Conservation (phyloP, 768 basidiomycete species). For the Tylopilus intermedius region DNA sequence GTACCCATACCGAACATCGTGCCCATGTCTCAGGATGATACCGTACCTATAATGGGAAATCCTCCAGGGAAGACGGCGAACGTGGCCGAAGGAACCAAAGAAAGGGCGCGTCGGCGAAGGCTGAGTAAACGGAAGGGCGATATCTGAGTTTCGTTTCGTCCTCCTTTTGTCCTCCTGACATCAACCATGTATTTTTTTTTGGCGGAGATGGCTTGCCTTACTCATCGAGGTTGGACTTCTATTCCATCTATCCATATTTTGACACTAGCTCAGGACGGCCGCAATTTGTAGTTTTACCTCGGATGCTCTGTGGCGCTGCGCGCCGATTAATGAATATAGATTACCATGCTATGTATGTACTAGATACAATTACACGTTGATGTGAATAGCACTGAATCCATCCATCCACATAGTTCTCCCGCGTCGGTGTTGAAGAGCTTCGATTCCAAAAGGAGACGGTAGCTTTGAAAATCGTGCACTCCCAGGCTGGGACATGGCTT, state of each 20-base stretch:
- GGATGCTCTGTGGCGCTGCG: conserved; percentile 11
- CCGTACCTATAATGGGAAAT: conserved; percentile 7
- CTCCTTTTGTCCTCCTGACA: conserved; percentile 7
- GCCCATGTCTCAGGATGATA: conserved; percentile 11
- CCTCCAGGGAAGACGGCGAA: conserved; percentile 10
- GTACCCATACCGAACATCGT: conserved; percentile 24
- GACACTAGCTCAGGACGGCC: conserved; percentile 7
- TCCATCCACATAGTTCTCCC: neutral
- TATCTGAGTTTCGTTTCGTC: conserved; percentile 17
- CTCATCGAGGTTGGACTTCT: conserved; percentile 20
- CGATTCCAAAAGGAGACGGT: neutral
- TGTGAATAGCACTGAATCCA: neutral
- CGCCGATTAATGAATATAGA: conserved; percentile 10
- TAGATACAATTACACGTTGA: conserved; percentile 5
- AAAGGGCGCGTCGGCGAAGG: conserved; percentile 28
- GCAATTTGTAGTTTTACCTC: conserved; percentile 12
- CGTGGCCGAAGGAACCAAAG: conserved; percentile 18
- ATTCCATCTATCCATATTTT: conserved; percentile 8
- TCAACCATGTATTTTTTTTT: conserved; percentile 7
- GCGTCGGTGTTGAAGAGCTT: neutral
- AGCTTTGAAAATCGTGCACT: too few species aligned
- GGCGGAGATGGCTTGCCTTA: conserved; percentile 19
- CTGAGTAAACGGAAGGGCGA: conserved; percentile 32
- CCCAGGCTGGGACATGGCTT: conserved; percentile 1
- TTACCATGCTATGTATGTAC: neutral